Evolutionary conservation across 2,329 filamentous ascomycete genomes (phyloP), one percentile per base, ranked within the genome.

Genomic region (Fusarium sublunatum): DNA sequence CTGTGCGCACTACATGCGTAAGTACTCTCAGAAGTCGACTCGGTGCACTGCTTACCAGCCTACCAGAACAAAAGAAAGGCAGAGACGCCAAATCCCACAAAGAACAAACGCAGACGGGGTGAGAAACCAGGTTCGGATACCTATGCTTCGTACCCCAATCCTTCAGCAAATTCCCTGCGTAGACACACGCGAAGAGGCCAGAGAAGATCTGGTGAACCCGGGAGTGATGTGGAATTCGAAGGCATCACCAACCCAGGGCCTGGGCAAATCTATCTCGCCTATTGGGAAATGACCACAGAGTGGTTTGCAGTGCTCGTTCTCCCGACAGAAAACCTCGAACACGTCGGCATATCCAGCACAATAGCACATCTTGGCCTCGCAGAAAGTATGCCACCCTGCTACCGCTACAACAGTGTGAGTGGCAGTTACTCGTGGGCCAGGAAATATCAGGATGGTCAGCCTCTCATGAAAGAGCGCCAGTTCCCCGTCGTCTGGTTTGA

Each of bases 401-500:
- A 52, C 25, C 19, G 34, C n/a, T 49, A 55, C 24, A 46, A 42
- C 13, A 35, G 5, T 6, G 22, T 19, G 2, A 40, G 15, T 0
- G n/a, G 54, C 1, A 41, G 39, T 13, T 53, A 60, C 8, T 24
- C 15, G 9, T 69, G 57, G 63, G 26, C 43, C 1, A 44, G 44
- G n/a, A 42, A 29, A 5, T 69, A 67, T 11, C 43, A 61, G 12
- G 31, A 52, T 5, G 54, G 58, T 1, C 55, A 53, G 11, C 2
- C 25, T 15, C 43, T 54, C 7, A 55, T 57, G 3, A 32, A 43
- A 5, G 45, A 58, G 15, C 63, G 67, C 3, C 47, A 61, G 29
- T 69, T 67, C 25, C 67, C 65, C 0, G 47, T 65, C 26, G 62
- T 69, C 36, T 65, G 61, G 42, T 69, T 69, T 50, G 63, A 69